Conservation (phyloP, 129 eudicot species). For the Flaveria bidentis region DNA sequence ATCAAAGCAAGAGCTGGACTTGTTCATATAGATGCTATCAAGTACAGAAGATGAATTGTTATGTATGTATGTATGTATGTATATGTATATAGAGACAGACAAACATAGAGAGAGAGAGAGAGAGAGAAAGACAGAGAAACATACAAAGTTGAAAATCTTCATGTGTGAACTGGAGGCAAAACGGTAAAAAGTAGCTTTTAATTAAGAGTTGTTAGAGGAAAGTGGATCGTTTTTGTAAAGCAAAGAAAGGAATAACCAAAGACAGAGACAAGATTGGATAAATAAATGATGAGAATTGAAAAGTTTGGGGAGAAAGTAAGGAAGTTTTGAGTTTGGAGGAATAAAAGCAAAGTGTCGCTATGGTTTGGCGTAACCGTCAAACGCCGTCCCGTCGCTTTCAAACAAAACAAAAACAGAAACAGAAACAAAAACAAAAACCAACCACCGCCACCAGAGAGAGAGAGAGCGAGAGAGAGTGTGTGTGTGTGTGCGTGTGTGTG, state of each 20-base stretch:
- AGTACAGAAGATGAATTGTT: too few relatives aligned
- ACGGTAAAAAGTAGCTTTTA: conserved; percentile 33
- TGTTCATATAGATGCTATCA: too few relatives aligned
- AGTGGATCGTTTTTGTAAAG: conserved; percentile 33
- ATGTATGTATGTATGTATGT: background rate
- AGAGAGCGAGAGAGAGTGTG: too few relatives aligned
- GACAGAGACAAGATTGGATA: background rate
- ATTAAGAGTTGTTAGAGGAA: conserved; percentile 7
- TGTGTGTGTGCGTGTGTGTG: background rate
- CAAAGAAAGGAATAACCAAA: conserved; percentile 25
- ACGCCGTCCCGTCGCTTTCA: conserved; percentile 38
- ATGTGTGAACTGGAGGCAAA: conserved; percentile 27
- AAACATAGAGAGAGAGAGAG: background rate
- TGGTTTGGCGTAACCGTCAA: conserved; percentile 24
- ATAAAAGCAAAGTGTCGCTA: background rate
- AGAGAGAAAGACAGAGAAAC: conserved; percentile 25
- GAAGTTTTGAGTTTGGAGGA: conserved; percentile 40
- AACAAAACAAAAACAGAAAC: background rate
- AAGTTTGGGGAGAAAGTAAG: conserved; percentile 36
- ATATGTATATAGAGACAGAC: background rate
- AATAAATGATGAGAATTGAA: background rate
- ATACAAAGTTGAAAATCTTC: conserved; percentile 42
- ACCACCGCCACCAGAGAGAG: background rate
- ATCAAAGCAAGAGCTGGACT: too few relatives aligned
- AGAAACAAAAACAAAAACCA: background rate